Percentiles rank a stretch among this genome's conserved stretches.
phyloP scores from a whole-genome alignment of 306 rosid species.

The Castanospermum australe region DNA sequence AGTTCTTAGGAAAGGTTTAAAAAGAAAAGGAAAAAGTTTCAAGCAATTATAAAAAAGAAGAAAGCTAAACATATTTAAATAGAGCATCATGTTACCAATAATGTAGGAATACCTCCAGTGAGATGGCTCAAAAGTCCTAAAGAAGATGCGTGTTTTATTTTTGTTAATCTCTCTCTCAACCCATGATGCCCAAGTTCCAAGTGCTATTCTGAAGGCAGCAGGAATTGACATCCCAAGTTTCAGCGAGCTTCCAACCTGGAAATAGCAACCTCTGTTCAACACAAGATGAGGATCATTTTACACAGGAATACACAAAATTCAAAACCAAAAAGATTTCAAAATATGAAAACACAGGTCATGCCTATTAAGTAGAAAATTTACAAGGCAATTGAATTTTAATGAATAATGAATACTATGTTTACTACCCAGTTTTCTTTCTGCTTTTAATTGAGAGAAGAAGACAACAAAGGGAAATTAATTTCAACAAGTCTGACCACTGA shows the following conservation, averaged over 20 bases:
- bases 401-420: not conserved
- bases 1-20: not conserved
- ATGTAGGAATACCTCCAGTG: constrained; percentile 77
- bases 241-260: constrained; percentile 63
- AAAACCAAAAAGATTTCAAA: not conserved
- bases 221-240: constrained; percentile 70
- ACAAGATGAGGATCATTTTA: constrained; percentile 16
- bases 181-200: constrained; percentile 81
- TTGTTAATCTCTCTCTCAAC: constrained; percentile 55
- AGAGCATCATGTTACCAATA: constrained; percentile 24
- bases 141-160: constrained; percentile 63
- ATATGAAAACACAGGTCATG: constrained; percentile 13
- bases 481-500: not conserved
- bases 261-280: constrained; percentile 75
- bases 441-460: constrained; percentile 3
- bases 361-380: constrained; percentile 4
- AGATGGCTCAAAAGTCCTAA: constrained; percentile 83
- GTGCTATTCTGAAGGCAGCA: constrained; percentile 60
- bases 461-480: constrained; percentile 2
- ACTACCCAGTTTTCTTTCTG: not conserved
- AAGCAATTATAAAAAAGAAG: not conserved
- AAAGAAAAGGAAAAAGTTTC: not conserved
- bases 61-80: constrained; percentile 15
- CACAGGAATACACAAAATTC: not conserved
- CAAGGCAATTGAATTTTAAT: not conserved